Evolutionary conservation across 2,329 filamentous ascomycete species (phyloP), one percentile per base, ranked within the genome.

Genomic region (Aspergillus thermomutatus): DNA sequence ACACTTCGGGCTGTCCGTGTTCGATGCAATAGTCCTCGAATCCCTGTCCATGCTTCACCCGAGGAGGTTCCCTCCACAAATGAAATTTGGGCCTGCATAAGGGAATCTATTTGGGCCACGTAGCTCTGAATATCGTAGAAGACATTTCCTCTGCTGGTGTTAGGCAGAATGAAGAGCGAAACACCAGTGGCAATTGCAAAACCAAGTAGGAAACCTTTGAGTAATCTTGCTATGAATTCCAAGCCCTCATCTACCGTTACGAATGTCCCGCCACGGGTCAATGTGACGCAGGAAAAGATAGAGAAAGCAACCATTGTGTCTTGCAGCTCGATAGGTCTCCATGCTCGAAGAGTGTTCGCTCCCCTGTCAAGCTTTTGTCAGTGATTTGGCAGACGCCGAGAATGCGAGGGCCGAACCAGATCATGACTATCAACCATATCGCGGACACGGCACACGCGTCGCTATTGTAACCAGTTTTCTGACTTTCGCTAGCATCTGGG

Each of bases 361-460:
- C 83, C 69, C 70, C 70, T 72, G 19, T 7, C 51, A 54, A 49
- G n/a, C n/a, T 19, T 52, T 9, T 19, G 45, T 40, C 9, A 11
- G 31, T 25, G 43, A 14, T 17, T 31, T 10, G 23, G 17, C 14
- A 45, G 8, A 28, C n/a, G 1, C 5, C 5, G 3, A 46, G 10
- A 10, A n/a, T 19, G 43, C 17, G 14, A 14, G 8, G 27, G 40
- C 53, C 60, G 28, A 50, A 68, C 77, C 86, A 91, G 50, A 90
- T 87, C 69, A 84, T 83, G 58, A 84, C 80, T 65, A 91, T 85
- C 1, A 91, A 77, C 86, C 87, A 91, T 2, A 90, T 75, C 0
- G 76, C 88, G 47, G 84, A 83, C 0, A 91, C 87, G 1, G 83
- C 87, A 14, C 84, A 83, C 55, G 89, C 87, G 47, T 86, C 87